Evolutionary conservation across 1,284 basidiomycete species (phyloP), one percentile per base, ranked within the genome.

Genomic region (Pseudozyma pruni): DNA sequence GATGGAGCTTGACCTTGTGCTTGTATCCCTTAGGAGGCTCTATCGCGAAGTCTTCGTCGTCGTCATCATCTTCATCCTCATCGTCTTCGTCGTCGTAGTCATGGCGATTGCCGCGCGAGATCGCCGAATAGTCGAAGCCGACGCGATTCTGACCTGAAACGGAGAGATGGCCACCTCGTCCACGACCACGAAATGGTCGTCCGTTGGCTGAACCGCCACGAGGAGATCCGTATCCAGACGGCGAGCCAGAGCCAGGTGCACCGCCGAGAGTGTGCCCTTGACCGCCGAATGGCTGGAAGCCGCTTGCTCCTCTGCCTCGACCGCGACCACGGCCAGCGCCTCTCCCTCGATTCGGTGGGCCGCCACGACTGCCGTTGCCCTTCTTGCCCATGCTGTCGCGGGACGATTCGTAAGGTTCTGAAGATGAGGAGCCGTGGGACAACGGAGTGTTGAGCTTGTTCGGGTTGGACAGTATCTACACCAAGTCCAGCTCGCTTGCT

Each of bases 111-210:
- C 49, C 42, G n/a, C 58, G 58, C 16, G 63, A 43, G 20, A 72
- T 38, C n/a, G 47, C 20, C 16, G 59, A 53, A 39, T 72, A 72
- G 50, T 72, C 63, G 43, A 72, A 72, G 42, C 52, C 59, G 40
- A 68, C 63, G 13, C 64, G 69, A 19, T 72, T 72, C 46, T 72
- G 69, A 8, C 69, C 63, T 10, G 48, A 38, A 1, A 58, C 69
- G 6, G 69, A 38, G 16, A 72, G 64, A n/a, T 55, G 49, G n/a
- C 63, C 63, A 10, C 63, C 69, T 20, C 69, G 39, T 10, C 69
- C 69, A n/a, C 69, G 53, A 19, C 55, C 63, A 27, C 58, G 49
- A 33, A 35, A 62, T 0, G 58, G 58, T 20, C 48, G 35, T 16
- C 53, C 46, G 23, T 53, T 47, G 16, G 57, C 41, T 11, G 35